Evolutionary conservation across 1,284 basidiomycete species (phyloP), one percentile per base, ranked within the genome.

Genomic region (Apiotrichum veenhuisii): DNA sequence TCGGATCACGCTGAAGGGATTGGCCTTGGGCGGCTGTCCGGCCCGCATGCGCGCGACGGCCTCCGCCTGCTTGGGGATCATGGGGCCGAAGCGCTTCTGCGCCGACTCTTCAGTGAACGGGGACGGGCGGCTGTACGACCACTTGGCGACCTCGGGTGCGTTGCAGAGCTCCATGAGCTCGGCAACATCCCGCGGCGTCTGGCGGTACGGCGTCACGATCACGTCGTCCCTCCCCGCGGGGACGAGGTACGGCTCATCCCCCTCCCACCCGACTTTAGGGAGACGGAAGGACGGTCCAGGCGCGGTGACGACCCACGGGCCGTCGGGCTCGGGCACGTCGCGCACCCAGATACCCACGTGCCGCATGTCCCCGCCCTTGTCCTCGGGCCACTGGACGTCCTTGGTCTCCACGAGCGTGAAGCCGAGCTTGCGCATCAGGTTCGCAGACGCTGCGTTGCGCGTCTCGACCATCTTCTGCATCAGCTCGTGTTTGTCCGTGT

Each of bases 121-220:
- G 50, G 23, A 51, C 11, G 50, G 23, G 18, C 50, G 38, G 18
- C 18, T 14, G 27, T 42, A 27, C 2, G 50, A 30, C 50, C 50
- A 51, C 20, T 43, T 51, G 11, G 38, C 50, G 25, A 51, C 50
- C 14, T 33, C 50, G 3, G 38, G 50, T 11, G 11, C 23, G 20
- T 51, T 51, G 50, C 50, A 42, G 8, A 51, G 38, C 40, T 41
- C 50, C 20, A 51, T 41, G 18, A 42, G n/a, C 25, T 20, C 50
- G 14, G n/a, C 20, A 12, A 33, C 30, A 11, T 51, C 50, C n/a
- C 5, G n/a, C 7, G 27, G 34, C 11, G 37, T 41, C 8, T 34
- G 15, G 3, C 27, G 38, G 30, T 51, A 51, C 22, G 50, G 50
- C 40, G 50, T 51, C n/a, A 51, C 10, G 20, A 41, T 30, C 11